phyloP scores from a whole-genome alignment of 2,329 filamentous ascomycete genomes.

The Coniella vitis region DNA sequence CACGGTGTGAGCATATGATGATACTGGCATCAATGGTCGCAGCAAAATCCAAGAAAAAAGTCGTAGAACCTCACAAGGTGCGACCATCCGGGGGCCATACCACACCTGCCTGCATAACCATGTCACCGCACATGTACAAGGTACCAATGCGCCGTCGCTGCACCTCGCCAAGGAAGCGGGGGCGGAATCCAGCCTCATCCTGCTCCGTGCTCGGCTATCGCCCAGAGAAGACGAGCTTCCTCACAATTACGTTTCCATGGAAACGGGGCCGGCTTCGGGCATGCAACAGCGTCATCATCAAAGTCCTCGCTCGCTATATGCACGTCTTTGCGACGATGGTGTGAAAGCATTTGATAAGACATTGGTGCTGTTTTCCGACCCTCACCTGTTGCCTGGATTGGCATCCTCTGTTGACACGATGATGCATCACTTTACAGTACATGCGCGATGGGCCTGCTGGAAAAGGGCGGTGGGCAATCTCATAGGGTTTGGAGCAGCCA shows the following conservation, averaged over 20 bases:
- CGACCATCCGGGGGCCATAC: background rate
- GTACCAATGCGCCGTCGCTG: background rate
- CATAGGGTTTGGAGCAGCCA: background rate
- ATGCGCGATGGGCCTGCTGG: background rate
- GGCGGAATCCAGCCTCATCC: background rate
- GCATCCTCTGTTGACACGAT: too few relatives aligned
- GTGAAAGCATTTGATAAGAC: too few relatives aligned
- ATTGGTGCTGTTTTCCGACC: too few relatives aligned
- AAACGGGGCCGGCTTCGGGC: background rate
- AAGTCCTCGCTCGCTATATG: background rate
- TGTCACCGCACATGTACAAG: background rate
- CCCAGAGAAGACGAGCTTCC: background rate
- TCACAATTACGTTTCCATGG: background rate
- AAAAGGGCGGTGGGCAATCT: constrained; percentile 13
- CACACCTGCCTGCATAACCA: background rate
- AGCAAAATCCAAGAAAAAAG: too few relatives aligned
- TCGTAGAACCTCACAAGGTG: too few relatives aligned
- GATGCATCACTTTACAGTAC: background rate
- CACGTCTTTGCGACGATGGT: too few relatives aligned
- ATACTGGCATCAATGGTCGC: too few relatives aligned
- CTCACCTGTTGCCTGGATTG: too few relatives aligned
- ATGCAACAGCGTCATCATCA: background rate
- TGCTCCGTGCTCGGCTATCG: background rate
- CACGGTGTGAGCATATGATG: constrained; percentile 1
- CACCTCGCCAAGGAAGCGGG: background rate